Evolutionary conservation across 306 rosid genomes (phyloP).

Genomic region (Cicer yamashitae): DNA sequence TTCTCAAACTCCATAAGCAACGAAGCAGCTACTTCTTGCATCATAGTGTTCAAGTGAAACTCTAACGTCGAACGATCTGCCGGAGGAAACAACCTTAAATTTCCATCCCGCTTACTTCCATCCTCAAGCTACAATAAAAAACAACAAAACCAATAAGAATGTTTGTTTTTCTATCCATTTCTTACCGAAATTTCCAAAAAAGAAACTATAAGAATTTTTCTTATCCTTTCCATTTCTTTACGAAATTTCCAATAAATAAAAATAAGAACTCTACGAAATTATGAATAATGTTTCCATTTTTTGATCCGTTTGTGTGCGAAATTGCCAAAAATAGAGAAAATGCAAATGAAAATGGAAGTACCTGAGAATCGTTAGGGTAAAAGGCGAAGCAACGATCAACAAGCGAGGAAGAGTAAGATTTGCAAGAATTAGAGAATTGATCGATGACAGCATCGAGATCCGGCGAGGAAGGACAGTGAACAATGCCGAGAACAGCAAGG

Average conservation of each 20-base stretch:
- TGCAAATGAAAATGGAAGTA: not conserved
- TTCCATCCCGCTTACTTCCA: constrained; percentile 77
- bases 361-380: constrained; percentile 92
- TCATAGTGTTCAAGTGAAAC: constrained; percentile 90
- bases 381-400: constrained; percentile 90
- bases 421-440: constrained; percentile 58
- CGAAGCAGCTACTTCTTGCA: constrained; percentile 95
- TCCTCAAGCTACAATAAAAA: constrained; percentile 76
- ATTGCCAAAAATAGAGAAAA: not conserved
- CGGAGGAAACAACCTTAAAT: constrained; percentile 90
- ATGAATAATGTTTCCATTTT: not conserved
- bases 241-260: not conserved
- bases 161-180: not conserved
- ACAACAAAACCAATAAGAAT: not conserved
- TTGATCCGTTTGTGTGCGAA: not conserved
- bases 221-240: not conserved
- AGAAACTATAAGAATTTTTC: not conserved
- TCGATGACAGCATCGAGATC: constrained; percentile 72
- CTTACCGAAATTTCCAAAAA: not conserved
- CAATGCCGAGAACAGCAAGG: constrained; percentile 81
- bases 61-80: constrained; percentile 84
- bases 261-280: not conserved
- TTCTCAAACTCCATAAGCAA: constrained; percentile 95
- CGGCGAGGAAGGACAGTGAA: constrained; percentile 92
- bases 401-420: constrained; percentile 71